Base-by-base conservation (phyloP, 1,139 yeast species). In the Geotrichum aggregatum region DNA sequence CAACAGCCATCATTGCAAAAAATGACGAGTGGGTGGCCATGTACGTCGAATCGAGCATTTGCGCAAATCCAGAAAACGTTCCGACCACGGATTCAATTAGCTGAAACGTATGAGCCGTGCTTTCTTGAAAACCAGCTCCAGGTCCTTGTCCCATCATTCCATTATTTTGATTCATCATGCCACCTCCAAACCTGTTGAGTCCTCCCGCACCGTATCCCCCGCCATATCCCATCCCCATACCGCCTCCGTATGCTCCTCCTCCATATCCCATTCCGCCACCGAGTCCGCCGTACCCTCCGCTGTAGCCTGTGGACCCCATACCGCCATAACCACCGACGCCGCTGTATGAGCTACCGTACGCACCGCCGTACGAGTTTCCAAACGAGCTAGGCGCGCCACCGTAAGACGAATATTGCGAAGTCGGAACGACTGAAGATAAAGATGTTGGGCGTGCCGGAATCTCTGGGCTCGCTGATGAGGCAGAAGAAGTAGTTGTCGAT, bases 11-110 rank as follows among this genome's bases (percentile, higher is more conserved):
- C 94, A 92, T 87, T 30, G 98, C 94, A 76, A 89, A 91, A 65
- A 92, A 91, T 1, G 96, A 87, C 52, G 94, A 86, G 68, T 92
- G 97, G 0, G 98, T 91, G 2, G 98, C 98, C 95, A 91, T 89
- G 67, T 91, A 92, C 0, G 98, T 91, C 5, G 96, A 92, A 68
- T 92, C 98, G 45, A 92, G 76, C 96, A 92, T 89, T 68, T 92
- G 98, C 1, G 98, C 95, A 75, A 92, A 89, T 7, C 98, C 98
- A 1, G 95, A 95, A 43, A 92, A 92, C 0, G 98, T 96, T 5
- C 97, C 96, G 19, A 92, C 91, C 50, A 92, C 79, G 57, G 87
- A 82, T 65, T 92, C 98, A 50, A 92, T 87, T 57, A 92, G 78
- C 69, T 89, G 97, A 67, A 92, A 92, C 0, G 97, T 88, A 1